A percentile compares a stretch with the other conserved stretches of the same genome.
Evolutionary conservation across 1,284 basidiomycete genomes (phyloP).

Genomic region (Thelephora terrestris): DNA sequence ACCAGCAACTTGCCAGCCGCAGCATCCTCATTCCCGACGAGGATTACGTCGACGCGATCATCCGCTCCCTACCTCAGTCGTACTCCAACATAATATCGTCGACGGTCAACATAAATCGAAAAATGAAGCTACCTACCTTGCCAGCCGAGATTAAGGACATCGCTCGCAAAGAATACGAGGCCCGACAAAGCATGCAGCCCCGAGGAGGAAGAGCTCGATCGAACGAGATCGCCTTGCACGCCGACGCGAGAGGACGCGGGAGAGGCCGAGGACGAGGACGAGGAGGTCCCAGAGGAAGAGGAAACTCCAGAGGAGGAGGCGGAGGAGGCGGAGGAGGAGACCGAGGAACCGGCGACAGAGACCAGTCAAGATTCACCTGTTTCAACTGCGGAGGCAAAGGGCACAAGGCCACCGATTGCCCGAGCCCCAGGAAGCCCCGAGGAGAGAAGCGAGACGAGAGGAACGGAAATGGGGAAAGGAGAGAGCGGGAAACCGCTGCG

Average conservation of each 20-base stretch:
- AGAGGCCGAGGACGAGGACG: slow-evolving; percentile 16
- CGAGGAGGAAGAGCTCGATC: slow-evolving; percentile 1
- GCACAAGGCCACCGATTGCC: slow-evolving; percentile 5
- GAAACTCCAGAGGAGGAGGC: slow-evolving; percentile 3
- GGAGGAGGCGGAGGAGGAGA: too few relatives aligned
- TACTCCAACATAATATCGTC: slow-evolving; percentile 6
- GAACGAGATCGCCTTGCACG: slow-evolving; percentile 17
- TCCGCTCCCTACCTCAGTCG: slow-evolving; percentile 15
- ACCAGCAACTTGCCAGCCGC: slow-evolving; percentile 13
- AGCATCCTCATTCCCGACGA: slow-evolving; percentile 12
- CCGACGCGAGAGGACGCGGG: slow-evolving; percentile 15
- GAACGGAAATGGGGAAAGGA: slow-evolving; percentile 3
- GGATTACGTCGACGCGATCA: slow-evolving; percentile 16
- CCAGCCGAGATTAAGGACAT: slow-evolving; percentile 11
- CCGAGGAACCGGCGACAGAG: slow-evolving; percentile 2
- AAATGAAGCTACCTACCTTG: slow-evolving; percentile 8
- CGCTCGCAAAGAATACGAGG: slow-evolving; percentile 14
- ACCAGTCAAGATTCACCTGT: slow-evolving; percentile 1
- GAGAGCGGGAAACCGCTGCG: background rate
- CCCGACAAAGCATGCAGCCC: slow-evolving; percentile 4
- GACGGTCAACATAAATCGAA: slow-evolving; percentile 7
- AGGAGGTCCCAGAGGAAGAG: slow-evolving; percentile 10
- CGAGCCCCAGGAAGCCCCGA: slow-evolving; percentile 6
- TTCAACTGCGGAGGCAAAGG: slow-evolving; percentile 8
- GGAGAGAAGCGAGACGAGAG: background rate